These are phyloP conservation scores for Grammothele lineata DNA, from an alignment of 768 basidiomycete genomes.

Conservation along the genomic window DNA sequence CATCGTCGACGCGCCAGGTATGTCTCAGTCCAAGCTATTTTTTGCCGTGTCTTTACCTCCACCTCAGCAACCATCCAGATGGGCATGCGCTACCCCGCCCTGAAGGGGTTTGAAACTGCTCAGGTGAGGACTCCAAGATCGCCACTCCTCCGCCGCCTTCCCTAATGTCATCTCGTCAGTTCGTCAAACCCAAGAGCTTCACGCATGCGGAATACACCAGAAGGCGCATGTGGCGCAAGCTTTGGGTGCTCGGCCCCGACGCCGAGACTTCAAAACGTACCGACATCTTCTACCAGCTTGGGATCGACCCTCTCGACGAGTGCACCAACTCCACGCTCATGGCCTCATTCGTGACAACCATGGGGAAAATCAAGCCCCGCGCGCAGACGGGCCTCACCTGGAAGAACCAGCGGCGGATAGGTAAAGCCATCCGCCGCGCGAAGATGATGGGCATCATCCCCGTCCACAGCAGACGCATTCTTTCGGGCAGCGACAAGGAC, in stretches of 20 bases:
- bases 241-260: conserved; percentile 51
- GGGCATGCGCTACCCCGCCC: too few species aligned
- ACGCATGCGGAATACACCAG: conserved; percentile 27
- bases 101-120: too few species aligned
- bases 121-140: too few species aligned
- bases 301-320: conserved; percentile 71
- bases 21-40: too few species aligned
- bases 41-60: conserved; percentile 2
- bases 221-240: conserved; percentile 7
- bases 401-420: conserved; percentile 72
- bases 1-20: conserved; percentile 7
- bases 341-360: conserved; percentile 55
- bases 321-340: conserved; percentile 58
- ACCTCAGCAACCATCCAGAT: background rate
- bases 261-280: conserved; percentile 35
- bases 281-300: conserved; percentile 70
- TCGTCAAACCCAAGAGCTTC: conserved; percentile 44
- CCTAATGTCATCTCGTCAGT: too few species aligned
- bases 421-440: conserved; percentile 83
- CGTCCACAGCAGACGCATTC: conserved; percentile 17
- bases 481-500: too few species aligned
- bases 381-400: conserved; percentile 68
- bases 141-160: too few species aligned
- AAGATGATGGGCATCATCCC: conserved; percentile 91
- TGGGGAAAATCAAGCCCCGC: conserved; percentile 79